A percentile compares a stretch with the other conserved stretches of the same genome.
Conservation (phyloP, 75 land plant species). For the Ceratopteris richardii region DNA sequence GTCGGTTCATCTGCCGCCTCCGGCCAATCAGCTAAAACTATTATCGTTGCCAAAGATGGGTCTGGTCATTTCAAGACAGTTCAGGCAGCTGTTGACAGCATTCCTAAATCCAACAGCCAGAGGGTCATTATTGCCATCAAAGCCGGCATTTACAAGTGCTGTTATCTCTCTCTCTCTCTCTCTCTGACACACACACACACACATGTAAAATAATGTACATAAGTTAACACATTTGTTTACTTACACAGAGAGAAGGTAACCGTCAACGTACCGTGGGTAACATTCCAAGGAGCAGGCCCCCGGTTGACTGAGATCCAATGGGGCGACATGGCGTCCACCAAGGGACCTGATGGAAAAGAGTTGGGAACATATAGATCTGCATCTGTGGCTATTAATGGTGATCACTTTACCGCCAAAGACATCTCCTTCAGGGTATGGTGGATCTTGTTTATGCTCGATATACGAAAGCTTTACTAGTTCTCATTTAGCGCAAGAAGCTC, state of each 20-base stretch:
- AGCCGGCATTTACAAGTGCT: constrained; percentile 73
- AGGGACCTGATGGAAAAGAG: too few relatives aligned
- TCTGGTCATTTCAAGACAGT: constrained; percentile 56
- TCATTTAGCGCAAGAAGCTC: too few relatives aligned
- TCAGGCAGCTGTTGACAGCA: constrained; percentile 60
- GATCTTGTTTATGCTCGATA: too few relatives aligned
- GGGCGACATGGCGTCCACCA: too few relatives aligned
- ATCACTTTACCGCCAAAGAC: constrained; percentile 67
- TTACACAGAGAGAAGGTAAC: too few relatives aligned
- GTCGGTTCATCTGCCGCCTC: constrained; percentile 15
- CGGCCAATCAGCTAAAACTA: constrained; percentile 37
- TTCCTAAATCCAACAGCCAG: constrained; percentile 33
- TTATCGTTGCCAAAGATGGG: constrained; percentile 65
- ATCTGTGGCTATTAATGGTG: constrained; percentile 59
- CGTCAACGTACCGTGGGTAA: constrained; percentile 83
- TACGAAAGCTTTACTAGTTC: too few relatives aligned
- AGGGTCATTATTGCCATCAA: constrained; percentile 47
- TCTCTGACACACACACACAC: too few relatives aligned
- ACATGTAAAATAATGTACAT: too few relatives aligned
- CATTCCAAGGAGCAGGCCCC: constrained; percentile 74
- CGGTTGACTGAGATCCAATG: constrained; percentile 57
- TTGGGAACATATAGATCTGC: constrained; percentile 76
- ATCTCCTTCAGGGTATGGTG: constrained; percentile 88
- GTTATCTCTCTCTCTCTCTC: too few relatives aligned
- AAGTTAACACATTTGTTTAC: too few relatives aligned